phyloP scores from a whole-genome alignment of 768 basidiomycete genomes.

The Tephrocybe rancida region DNA sequence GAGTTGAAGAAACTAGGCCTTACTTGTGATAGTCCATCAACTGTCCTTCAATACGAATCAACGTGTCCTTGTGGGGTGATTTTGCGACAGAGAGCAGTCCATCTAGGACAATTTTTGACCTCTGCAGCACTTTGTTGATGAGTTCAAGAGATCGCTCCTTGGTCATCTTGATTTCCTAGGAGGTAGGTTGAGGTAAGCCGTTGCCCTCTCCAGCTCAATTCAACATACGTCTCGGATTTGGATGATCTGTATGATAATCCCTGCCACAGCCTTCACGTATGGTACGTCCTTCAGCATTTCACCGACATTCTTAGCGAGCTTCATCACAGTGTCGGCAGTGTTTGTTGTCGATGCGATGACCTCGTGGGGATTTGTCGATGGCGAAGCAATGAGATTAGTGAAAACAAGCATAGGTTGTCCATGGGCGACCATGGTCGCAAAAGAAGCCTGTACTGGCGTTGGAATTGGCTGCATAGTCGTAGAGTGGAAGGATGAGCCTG shows the following conservation, averaged over 20 bases:
- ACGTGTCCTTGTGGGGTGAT: background rate
- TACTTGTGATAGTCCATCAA: background rate
- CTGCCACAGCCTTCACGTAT: background rate
- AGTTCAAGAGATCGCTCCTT: conserved; percentile 1
- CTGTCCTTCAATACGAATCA: background rate
- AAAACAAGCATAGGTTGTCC: too few relatives aligned
- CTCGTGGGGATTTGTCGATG: too few relatives aligned
- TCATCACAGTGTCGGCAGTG: background rate
- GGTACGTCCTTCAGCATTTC: background rate
- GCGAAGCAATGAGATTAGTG: too few relatives aligned
- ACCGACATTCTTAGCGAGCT: background rate
- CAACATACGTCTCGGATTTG: too few relatives aligned
- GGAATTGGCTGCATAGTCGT: too few relatives aligned
- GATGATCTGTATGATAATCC: too few relatives aligned
- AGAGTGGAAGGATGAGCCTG: too few relatives aligned
- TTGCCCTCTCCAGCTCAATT: too few relatives aligned
- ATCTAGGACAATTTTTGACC: conserved; percentile 1
- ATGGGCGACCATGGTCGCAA: too few relatives aligned
- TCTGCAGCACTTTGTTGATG: background rate
- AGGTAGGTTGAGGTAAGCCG: background rate
- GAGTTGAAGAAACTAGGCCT: background rate
- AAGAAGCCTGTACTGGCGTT: too few relatives aligned
- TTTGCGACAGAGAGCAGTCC: background rate
- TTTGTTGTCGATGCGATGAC: too few relatives aligned
- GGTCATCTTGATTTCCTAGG: background rate